phyloP scores from a whole-genome alignment of 768 basidiomycete species.

The Boletus speciosus region DNA sequence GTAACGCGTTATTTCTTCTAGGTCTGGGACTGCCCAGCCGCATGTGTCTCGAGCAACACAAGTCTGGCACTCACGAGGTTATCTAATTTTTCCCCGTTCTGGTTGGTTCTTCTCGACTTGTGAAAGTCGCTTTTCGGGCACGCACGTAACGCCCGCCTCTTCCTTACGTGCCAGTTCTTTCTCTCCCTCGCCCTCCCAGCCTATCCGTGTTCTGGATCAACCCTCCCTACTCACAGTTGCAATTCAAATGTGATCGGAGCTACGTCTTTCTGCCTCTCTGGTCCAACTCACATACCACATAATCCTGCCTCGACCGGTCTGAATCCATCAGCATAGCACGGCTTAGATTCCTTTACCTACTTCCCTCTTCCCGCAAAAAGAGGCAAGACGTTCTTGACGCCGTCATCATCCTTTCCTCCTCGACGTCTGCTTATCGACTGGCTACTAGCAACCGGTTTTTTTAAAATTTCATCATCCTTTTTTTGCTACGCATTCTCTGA shows the following conservation, averaged over 20 bases:
- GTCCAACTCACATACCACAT: background rate
- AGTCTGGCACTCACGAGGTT: background rate
- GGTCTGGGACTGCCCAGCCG: background rate
- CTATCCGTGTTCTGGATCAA: constrained; percentile 3
- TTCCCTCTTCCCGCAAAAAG: background rate
- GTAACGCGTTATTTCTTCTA: too few species aligned
- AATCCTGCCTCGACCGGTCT: constrained; percentile 20
- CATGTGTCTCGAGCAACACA: background rate
- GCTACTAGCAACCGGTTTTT: background rate
- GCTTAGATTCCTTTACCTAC: background rate
- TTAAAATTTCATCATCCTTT: too few species aligned
- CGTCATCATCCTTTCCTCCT: background rate
- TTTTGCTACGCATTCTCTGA: background rate
- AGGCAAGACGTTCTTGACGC: background rate
- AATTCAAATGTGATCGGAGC: constrained; percentile 22
- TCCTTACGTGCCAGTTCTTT: background rate
- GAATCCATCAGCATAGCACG: constrained; percentile 10
- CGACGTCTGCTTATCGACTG: background rate
- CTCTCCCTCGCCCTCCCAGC: background rate
- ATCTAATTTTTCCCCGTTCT: constrained; percentile 3
- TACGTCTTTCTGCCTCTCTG: background rate
- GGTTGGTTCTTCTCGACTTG: background rate
- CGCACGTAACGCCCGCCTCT: constrained; percentile 15
- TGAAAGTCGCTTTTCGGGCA: constrained; percentile 3
- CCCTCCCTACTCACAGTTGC: background rate